phyloP scores from a whole-genome alignment of 129 eudicot genomes.

The Lactuca sativa region DNA sequence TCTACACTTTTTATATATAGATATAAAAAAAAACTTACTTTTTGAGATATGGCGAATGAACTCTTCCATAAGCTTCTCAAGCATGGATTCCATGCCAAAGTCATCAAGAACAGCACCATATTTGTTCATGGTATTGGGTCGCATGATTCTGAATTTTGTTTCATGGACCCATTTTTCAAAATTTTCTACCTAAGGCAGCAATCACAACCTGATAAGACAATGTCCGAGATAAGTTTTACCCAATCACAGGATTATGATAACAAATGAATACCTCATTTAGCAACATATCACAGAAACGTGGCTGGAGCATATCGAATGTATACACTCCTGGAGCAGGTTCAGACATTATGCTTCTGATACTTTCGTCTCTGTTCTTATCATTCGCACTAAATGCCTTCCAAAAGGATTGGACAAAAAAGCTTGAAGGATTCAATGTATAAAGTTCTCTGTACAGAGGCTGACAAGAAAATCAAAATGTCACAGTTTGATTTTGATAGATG shows the following conservation, averaged over 20 bases:
- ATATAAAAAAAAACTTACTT: conserved; percentile 45
- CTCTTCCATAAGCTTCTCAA: conserved; percentile 82
- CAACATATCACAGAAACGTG: conserved; percentile 79
- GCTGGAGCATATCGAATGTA: conserved; percentile 83
- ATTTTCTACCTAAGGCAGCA: conserved; percentile 70
- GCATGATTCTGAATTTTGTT: conserved; percentile 91
- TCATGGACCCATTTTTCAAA: conserved; percentile 90
- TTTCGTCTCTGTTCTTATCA: conserved; percentile 61
- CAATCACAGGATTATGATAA: conserved; percentile 11
- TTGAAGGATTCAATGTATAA: conserved; percentile 65
- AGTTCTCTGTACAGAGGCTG: conserved; percentile 88
- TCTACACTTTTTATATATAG: no score
- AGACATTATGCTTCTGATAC: conserved; percentile 69
- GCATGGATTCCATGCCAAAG: conserved; percentile 86
- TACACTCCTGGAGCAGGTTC: conserved; percentile 79
- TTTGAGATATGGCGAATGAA: conserved; percentile 75
- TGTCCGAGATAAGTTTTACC: conserved; percentile 35
- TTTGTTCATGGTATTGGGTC: conserved; percentile 89
- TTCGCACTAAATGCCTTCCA: conserved; percentile 53
- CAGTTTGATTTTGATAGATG: no score
- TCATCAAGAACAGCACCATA: conserved; percentile 97
- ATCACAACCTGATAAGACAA: conserved; percentile 48
- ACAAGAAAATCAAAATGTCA: not conserved
- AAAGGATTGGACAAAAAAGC: conserved; percentile 77
- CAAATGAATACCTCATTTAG: conserved; percentile 66